Conservation (phyloP, 139 green algal genomes). For the Mychonastes homosphaera region DNA sequence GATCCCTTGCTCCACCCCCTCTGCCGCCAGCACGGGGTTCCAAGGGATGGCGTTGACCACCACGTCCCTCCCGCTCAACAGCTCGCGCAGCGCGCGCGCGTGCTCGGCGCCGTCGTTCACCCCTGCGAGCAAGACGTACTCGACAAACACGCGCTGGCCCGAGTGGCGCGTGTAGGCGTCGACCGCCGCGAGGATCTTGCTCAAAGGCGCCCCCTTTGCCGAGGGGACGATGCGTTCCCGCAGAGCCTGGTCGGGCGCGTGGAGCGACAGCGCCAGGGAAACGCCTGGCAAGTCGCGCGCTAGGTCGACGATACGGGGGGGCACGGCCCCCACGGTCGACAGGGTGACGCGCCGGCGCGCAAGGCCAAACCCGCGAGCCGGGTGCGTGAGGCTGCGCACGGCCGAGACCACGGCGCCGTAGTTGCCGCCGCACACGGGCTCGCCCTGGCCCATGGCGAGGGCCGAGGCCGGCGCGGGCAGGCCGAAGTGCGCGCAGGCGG, state of each 20-base stretch:
- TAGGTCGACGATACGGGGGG: constrained; percentile 61
- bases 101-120: constrained; percentile 72
- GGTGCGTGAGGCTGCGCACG: constrained; percentile 58
- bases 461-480: too few species aligned
- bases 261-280: constrained; percentile 84
- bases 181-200: constrained; percentile 49
- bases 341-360: constrained; percentile 67
- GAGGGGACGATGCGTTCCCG: constrained; percentile 74
- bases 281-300: constrained; percentile 71
- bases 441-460: constrained; percentile 94
- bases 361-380: constrained; percentile 60
- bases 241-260: constrained; percentile 82
- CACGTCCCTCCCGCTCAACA: constrained; percentile 50
- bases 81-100: constrained; percentile 60
- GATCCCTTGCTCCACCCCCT: neutral
- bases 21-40: constrained; percentile 58
- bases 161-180: constrained; percentile 47
- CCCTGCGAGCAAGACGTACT: constrained; percentile 87
- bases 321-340: constrained; percentile 81
- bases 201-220: neutral
- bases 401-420: constrained; percentile 72
- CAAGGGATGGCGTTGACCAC: constrained; percentile 88
- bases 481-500: neutral
- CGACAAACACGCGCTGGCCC: constrained; percentile 67
- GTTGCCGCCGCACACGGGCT: constrained; percentile 97